Conservation (phyloP, 2,329 filamentous ascomycete genomes). For the Harringtonia lauricola region DNA sequence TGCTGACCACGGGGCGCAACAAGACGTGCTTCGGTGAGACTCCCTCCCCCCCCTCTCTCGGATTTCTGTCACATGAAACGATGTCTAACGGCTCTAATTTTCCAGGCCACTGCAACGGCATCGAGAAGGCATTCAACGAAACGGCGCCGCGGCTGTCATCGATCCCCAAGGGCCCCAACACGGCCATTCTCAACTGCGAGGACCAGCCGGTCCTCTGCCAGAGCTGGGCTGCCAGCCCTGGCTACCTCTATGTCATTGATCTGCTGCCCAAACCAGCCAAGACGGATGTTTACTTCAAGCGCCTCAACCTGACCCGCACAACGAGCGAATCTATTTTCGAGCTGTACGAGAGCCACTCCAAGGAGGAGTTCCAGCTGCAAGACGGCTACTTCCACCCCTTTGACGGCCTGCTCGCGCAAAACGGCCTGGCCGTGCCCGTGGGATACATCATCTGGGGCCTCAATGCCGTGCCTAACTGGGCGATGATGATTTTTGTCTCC, state of each 20-base stretch:
- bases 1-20: slow-evolving; percentile 65
- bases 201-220: slow-evolving; percentile 65
- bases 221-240: slow-evolving; percentile 55
- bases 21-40: slow-evolving; percentile 59
- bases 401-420: slow-evolving; percentile 53
- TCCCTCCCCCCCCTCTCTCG: background rate
- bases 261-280: slow-evolving; percentile 53
- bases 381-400: slow-evolving; percentile 69
- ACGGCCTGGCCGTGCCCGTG: slow-evolving; percentile 49
- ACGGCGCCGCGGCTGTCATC: slow-evolving; percentile 52
- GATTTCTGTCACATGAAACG: background rate
- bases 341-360: slow-evolving; percentile 39
- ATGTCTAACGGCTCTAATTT: background rate
- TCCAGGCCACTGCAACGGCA: slow-evolving; percentile 50
- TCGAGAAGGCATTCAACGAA: slow-evolving; percentile 57
- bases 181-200: slow-evolving; percentile 65
- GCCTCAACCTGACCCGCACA: slow-evolving; percentile 58
- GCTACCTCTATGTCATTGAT: slow-evolving; percentile 56
- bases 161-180: slow-evolving; percentile 50
- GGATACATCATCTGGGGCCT: slow-evolving; percentile 60
- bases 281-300: slow-evolving; percentile 52
- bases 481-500: slow-evolving; percentile 66
- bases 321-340: slow-evolving; percentile 52
- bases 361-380: slow-evolving; percentile 27
- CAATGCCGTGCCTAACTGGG: slow-evolving; percentile 59